These are phyloP conservation scores for Cladochytrium tenue DNA, from an alignment of 371 early-diverging fungal species.

Conservation along the genomic window DNA sequence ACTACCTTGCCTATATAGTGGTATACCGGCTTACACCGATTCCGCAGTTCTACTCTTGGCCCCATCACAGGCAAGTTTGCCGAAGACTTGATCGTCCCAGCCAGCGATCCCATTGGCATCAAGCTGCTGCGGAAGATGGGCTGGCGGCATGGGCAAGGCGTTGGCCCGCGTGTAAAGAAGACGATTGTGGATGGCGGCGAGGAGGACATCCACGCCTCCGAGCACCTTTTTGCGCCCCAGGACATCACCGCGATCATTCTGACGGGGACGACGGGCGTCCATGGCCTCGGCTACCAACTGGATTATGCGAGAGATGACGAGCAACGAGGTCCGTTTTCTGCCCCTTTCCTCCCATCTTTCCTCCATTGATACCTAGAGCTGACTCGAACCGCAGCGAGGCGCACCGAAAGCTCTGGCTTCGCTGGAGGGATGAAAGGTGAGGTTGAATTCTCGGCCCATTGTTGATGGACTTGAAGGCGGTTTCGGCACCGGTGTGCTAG, in stretches of 20 bases:
- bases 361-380: too few species aligned
- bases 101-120: constrained; percentile 48
- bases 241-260: constrained; percentile 62
- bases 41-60: neutral
- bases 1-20: neutral
- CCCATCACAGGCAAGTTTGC: constrained; percentile 7
- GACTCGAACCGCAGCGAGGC: too few species aligned
- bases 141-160: constrained; percentile 83
- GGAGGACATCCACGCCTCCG: constrained; percentile 41
- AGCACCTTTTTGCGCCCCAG: constrained; percentile 70
- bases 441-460: neutral
- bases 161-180: constrained; percentile 67
- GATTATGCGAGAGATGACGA: too few species aligned
- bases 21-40: neutral
- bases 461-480: constrained; percentile 29
- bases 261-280: constrained; percentile 55
- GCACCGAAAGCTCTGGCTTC: too few species aligned
- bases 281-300: constrained; percentile 65
- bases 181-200: constrained; percentile 33
- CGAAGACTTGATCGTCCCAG: constrained; percentile 63
- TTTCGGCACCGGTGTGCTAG: constrained; percentile 55
- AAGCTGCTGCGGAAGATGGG: constrained; percentile 75
- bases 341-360: too few species aligned
- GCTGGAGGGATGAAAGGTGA: too few species aligned
- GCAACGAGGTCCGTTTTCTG: neutral